Conservation (phyloP, 805 yeast species). For the Candida loeiensis region DNA sequence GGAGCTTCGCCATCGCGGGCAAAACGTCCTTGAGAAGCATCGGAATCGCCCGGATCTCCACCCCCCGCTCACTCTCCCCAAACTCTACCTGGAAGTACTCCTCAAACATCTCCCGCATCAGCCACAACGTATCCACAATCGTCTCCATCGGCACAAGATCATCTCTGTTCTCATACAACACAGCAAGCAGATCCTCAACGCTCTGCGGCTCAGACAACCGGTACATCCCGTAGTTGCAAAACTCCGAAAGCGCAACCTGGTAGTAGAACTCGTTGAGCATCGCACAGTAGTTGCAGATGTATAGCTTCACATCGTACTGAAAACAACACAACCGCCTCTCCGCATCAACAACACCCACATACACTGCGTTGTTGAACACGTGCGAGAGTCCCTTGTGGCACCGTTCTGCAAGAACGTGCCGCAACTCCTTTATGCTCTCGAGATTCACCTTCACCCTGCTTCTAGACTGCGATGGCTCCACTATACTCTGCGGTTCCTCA, state of each 20-base stretch:
- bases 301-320: slow-evolving; percentile 76
- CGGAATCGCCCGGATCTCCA: slow-evolving; percentile 53
- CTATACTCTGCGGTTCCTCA: not conserved
- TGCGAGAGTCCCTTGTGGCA: slow-evolving; percentile 57
- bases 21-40: slow-evolving; percentile 58
- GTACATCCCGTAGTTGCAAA: slow-evolving; percentile 70
- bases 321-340: slow-evolving; percentile 69
- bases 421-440: slow-evolving; percentile 56
- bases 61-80: slow-evolving; percentile 7
- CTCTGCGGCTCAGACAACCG: slow-evolving; percentile 15
- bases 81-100: slow-evolving; percentile 71
- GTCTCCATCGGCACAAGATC: slow-evolving; percentile 12
- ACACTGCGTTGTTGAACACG: slow-evolving; percentile 64
- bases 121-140: slow-evolving; percentile 18
- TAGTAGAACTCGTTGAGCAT: slow-evolving; percentile 68
- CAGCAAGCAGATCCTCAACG: slow-evolving; percentile 33
- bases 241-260: slow-evolving; percentile 73
- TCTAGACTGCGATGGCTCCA: not conserved
- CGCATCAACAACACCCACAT: slow-evolving; percentile 80
- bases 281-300: slow-evolving; percentile 76
- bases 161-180: slow-evolving; percentile 27
- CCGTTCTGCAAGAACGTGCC: slow-evolving; percentile 44
- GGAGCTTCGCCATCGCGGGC: slow-evolving; percentile 63
- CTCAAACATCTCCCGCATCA: slow-evolving; percentile 70
- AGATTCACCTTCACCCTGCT: slow-evolving; percentile 43